phyloP scores from a whole-genome alignment of 1,284 basidiomycete species.

The Trametes pubescens region DNA sequence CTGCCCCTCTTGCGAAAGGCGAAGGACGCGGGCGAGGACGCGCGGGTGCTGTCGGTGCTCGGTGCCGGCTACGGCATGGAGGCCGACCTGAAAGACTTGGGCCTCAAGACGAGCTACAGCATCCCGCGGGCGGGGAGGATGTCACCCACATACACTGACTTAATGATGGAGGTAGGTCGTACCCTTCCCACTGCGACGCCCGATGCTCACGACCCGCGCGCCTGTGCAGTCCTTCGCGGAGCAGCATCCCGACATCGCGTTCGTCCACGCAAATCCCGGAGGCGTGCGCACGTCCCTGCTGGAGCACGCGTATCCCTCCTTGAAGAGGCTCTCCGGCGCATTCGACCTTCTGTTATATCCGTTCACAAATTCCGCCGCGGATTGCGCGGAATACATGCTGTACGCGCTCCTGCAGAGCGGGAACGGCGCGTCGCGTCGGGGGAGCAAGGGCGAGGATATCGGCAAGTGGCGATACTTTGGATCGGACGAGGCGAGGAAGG shows the following conservation, averaged over 20 bases:
- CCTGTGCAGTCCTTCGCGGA: slow-evolving; percentile 1
- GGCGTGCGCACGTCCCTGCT: slow-evolving; percentile 42
- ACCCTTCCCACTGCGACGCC: background rate
- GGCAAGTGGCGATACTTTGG: slow-evolving; percentile 49
- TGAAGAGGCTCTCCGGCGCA: slow-evolving; percentile 36
- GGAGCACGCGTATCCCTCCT: slow-evolving; percentile 35
- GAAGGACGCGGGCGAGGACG: slow-evolving; percentile 39
- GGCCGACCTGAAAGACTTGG: slow-evolving; percentile 45
- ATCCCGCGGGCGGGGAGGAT: slow-evolving; percentile 34
- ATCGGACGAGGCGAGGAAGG: slow-evolving; percentile 48
- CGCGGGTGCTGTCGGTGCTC: slow-evolving; percentile 39
- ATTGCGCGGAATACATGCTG: slow-evolving; percentile 55
- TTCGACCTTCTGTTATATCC: slow-evolving; percentile 42
- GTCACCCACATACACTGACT: slow-evolving; percentile 45
- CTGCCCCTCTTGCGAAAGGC: slow-evolving; percentile 37
- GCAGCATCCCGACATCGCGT: slow-evolving; percentile 42
- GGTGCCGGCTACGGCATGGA: slow-evolving; percentile 33
- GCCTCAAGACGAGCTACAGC: slow-evolving; percentile 44
- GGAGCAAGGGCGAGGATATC: slow-evolving; percentile 49
- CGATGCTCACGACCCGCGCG: background rate
- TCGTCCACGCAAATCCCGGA: slow-evolving; percentile 46
- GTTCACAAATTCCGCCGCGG: slow-evolving; percentile 42
- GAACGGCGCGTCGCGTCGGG: slow-evolving; percentile 46
- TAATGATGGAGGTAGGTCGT: slow-evolving; percentile 45
- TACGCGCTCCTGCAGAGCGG: slow-evolving; percentile 45